phyloP scores from a whole-genome alignment of 2,329 filamentous ascomycete genomes.

The Sclerotinia borealis region DNA sequence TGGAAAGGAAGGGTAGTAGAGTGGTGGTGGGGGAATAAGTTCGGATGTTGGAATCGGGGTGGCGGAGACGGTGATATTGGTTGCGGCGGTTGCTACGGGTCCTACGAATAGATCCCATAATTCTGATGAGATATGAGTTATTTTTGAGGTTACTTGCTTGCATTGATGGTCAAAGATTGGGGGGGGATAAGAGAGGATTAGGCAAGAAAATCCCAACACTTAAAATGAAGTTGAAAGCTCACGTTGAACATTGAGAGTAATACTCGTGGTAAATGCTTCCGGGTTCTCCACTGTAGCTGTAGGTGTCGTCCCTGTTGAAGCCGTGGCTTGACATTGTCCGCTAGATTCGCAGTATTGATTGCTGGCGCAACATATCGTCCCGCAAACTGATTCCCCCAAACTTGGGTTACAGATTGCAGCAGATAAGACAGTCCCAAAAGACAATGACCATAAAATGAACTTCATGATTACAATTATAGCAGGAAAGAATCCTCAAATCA shows the following conservation, averaged over 20 bases:
- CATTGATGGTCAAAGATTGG: slow-evolving; percentile 12
- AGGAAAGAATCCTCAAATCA: neutral
- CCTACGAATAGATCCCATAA: slow-evolving; percentile 26
- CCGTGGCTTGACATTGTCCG: neutral
- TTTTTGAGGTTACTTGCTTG: slow-evolving; percentile 21
- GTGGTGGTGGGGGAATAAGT: slow-evolving; percentile 23
- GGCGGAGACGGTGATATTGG: slow-evolving; percentile 23
- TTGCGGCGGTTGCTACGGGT: slow-evolving; percentile 20
- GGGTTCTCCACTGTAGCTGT: slow-evolving; percentile 14
- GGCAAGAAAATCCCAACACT: neutral
- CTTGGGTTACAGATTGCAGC: neutral
- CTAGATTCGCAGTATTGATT: neutral
- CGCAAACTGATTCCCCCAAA: neutral
- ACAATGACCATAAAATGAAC: neutral
- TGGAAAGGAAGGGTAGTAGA: slow-evolving; percentile 21
- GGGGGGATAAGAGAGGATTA: neutral
- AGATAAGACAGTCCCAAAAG: neutral
- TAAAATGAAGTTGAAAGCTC: neutral
- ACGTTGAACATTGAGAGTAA: slow-evolving; percentile 19
- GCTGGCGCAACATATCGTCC: neutral
- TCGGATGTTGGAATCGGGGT: slow-evolving; percentile 25
- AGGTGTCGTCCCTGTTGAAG: neutral
- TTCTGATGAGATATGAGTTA: slow-evolving; percentile 1
- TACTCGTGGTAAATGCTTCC: slow-evolving; percentile 16
- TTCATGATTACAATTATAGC: slow-evolving; percentile 1